Base-by-base conservation (phyloP, 176 grass and related monocot species). In the Oryza coarctata region DNA sequence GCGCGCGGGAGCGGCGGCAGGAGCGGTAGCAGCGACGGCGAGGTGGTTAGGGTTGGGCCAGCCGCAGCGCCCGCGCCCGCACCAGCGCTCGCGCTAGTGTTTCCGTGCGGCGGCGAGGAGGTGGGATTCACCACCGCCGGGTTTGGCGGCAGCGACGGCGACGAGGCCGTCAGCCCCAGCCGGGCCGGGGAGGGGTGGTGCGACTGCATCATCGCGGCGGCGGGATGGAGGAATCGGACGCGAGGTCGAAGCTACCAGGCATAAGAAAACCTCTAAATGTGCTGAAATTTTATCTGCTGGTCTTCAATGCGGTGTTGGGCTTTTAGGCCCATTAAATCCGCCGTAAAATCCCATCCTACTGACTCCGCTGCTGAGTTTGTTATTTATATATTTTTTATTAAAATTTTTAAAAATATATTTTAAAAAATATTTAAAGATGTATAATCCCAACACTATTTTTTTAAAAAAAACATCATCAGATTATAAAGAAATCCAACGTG, bases 1-100 rank as follows among this genome's bases (percentile, higher is more conserved):
- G 91, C 85, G n/a, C 96, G 93, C 25, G 93, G 93, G 5, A 95
- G 93, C 34, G 96, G 93, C 20, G 96, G 93, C 23, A 99, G 89
- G 76, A 99, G 93, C 26, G 96, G 85, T 17, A 99, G 89, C 35
- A 99, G 85, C 12, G 91, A 63, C 76, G 91, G 83, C 71, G 93
- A 93, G 78, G 89, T 86, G 64, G 80, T 91, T 93, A 75, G 92
- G 88, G 83, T 89, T 94, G 77, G 87, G 63, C 78, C 87, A 44
- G 44, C 70, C 33, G 76, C 12, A 40, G 82, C 12, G 47, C 65
- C 72, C 30, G 11, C 52, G 7, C 12, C 22, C 30, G 63, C 43
- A 12, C 71, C 35, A 1, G 90, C 57, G 66, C 64, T 84, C 7
- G 85, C 29, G 35, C 74, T 3, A 10, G 83, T 70, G 82, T 52